phyloP scores from a whole-genome alignment of 31 red algal genomes.

The Odonthalia washingtoniensis region DNA sequence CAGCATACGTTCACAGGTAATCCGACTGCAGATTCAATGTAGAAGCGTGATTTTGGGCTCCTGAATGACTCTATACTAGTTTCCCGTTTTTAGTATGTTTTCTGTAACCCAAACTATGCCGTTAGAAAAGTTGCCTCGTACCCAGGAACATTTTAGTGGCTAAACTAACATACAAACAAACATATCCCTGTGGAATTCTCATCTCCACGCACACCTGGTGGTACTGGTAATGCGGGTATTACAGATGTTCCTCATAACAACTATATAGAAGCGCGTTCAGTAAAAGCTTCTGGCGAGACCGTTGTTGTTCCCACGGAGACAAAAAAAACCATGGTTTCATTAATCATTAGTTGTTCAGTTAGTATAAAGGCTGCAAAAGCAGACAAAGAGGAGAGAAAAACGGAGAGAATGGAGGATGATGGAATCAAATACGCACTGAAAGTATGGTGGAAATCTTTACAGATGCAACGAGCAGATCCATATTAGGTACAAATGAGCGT shows the following conservation, averaged over 20 bases:
- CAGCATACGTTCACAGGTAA: neutral
- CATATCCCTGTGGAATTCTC: neutral
- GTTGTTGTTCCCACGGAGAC: neutral
- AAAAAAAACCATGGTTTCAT: too few relatives aligned
- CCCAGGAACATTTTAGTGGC: neutral
- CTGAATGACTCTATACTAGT: neutral
- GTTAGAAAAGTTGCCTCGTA: neutral
- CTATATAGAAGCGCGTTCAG: neutral
- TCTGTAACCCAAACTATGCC: conserved; percentile 21
- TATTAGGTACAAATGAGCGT: neutral
- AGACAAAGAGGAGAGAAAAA: neutral
- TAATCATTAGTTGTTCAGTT: neutral
- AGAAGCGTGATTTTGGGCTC: neutral
- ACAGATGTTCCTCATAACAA: neutral
- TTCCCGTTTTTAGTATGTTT: conserved; percentile 24
- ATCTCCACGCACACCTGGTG: too few relatives aligned
- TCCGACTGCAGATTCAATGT: neutral
- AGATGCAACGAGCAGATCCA: neutral
- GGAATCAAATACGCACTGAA: neutral
- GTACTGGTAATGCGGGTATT: neutral
- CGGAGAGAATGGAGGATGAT: neutral
- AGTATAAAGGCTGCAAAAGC: neutral
- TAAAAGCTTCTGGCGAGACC: neutral
- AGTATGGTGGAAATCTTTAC: conserved; percentile 4
- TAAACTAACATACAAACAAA: neutral